Evolutionary conservation across 768 basidiomycete genomes (phyloP), one percentile per base, ranked within the genome.

Genomic region (Agaricus subrufescens): DNA sequence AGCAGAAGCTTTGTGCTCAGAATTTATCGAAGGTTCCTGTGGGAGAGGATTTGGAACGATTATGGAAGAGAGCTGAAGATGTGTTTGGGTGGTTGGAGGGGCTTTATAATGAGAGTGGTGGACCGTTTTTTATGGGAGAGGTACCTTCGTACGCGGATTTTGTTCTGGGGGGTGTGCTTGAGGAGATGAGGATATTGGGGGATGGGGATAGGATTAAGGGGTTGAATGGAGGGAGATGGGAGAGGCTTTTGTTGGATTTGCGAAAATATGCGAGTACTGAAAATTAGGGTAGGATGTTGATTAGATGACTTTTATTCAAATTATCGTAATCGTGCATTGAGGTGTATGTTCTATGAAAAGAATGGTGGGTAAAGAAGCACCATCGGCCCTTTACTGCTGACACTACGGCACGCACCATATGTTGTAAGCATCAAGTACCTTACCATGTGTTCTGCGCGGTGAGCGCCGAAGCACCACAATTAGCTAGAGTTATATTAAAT

Each of bases 191-290:
- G 59, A 60, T 59, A 10, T 31, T 73, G 1, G 66, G 66, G 43
- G 73, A 74, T 52, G 80, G 78, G 77, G 69, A 67, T 43, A 67
- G 69, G n/a, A 56, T 81, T 14, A 59, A 56, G 45, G 65, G 58
- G 26, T 75, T 70, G 73, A 65, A 77, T 51, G 69, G 62, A 10
- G 77, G 76, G 15, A 64, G 71, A 39, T 80, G 77, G 79, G 67
- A 38, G 27, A 62, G 57, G 29, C 52, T 58, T 19, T 25, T 56
- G 39, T 43, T 49, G 4, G 26, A 56, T n/a, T 63, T 62, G 47
- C 31, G 50, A 27, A 29, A 56, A 23, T 62, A 56, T 38, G 59
- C 60, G 2, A 56, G 48, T 37, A 29, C 40, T 3, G 54, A 55
- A 1, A 42, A 42, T 19, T 42, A 42, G 40, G 19, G 19, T 19